A percentile compares a stretch with the other conserved stretches of the same genome.
These are phyloP conservation scores for Musa balbisiana DNA, from an alignment of 202 grass and related monocot genomes.

Conservation along the genomic window DNA sequence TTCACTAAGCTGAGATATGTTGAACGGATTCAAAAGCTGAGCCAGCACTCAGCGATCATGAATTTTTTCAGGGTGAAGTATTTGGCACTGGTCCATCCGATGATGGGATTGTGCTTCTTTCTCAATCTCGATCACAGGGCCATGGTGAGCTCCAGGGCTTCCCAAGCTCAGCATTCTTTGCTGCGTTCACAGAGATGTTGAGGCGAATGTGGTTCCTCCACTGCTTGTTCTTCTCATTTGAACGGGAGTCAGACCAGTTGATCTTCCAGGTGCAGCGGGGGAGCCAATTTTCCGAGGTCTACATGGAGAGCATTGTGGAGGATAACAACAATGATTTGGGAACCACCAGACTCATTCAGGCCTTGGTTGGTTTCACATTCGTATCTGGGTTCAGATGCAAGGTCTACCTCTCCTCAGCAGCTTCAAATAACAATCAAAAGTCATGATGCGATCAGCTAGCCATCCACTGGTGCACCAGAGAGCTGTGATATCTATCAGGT, in stretches of 20 bases:
- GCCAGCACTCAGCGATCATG: conserved; percentile 15
- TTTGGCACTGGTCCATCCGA: conserved; percentile 43
- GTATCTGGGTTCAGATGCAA: conserved; percentile 70
- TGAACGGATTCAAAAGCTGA: conserved; percentile 11
- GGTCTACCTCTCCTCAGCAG: conserved; percentile 38
- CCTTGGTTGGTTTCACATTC: conserved; percentile 69
- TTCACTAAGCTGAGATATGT: conserved; percentile 36
- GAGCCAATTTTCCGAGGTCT: conserved; percentile 68
- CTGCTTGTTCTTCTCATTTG: conserved; percentile 61
- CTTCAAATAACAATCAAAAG: background rate
- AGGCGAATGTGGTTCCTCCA: conserved; percentile 75
- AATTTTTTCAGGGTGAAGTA: conserved; percentile 54
- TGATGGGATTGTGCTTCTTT: conserved; percentile 55
- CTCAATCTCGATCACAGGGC: conserved; percentile 28
- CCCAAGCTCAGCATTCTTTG: conserved; percentile 32
- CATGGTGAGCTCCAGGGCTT: background rate
- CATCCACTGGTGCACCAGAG: no score
- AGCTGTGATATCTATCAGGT: no score
- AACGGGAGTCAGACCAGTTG: background rate
- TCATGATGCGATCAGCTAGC: conserved; percentile 18
- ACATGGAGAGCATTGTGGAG: conserved; percentile 67
- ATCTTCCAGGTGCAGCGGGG: conserved; percentile 40
- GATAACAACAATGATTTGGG: background rate
- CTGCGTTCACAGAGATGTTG: conserved; percentile 57
- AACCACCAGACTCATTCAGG: background rate